phyloP scores from a whole-genome alignment of 75 land plant species.

The Cupressus sempervirens region DNA sequence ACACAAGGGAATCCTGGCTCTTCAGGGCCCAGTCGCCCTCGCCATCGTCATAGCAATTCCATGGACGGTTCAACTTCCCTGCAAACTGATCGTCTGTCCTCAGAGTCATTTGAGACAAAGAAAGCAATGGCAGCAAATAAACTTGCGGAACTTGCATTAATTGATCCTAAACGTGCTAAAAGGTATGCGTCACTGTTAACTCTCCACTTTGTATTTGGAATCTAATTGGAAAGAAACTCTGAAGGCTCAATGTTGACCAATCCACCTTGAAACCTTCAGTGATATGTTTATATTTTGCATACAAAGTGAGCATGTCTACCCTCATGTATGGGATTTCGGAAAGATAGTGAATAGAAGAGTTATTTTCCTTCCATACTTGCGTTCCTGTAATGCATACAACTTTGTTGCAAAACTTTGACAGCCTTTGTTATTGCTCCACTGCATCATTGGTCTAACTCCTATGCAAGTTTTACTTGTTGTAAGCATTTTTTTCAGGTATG shows the following conservation, averaged over 20 bases:
- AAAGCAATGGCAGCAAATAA: constrained; percentile 51
- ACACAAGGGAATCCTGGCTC: constrained; percentile 4
- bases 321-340: not conserved
- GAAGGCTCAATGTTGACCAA: not conserved
- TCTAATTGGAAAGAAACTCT: constrained; percentile 3
- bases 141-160: constrained; percentile 45
- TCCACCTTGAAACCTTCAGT: not conserved
- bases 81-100: constrained; percentile 16
- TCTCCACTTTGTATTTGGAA: not conserved
- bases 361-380: not conserved
- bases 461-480: not conserved
- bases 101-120: constrained; percentile 38
- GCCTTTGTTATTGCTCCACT: not conserved
- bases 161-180: constrained; percentile 55
- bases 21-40: constrained; percentile 21
- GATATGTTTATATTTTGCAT: not conserved
- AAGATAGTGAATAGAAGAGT: not conserved
- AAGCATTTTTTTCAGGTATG: not conserved
- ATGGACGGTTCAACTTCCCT: constrained; percentile 49
- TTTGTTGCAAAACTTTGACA: not conserved
- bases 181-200: constrained; percentile 19
- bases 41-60: constrained; percentile 69
- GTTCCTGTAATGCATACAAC: not conserved
- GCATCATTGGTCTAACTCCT: not conserved
- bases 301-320: not conserved